phyloP scores from a whole-genome alignment of 352 stramenopile genomes.

The Globisporangium apiculatum region DNA sequence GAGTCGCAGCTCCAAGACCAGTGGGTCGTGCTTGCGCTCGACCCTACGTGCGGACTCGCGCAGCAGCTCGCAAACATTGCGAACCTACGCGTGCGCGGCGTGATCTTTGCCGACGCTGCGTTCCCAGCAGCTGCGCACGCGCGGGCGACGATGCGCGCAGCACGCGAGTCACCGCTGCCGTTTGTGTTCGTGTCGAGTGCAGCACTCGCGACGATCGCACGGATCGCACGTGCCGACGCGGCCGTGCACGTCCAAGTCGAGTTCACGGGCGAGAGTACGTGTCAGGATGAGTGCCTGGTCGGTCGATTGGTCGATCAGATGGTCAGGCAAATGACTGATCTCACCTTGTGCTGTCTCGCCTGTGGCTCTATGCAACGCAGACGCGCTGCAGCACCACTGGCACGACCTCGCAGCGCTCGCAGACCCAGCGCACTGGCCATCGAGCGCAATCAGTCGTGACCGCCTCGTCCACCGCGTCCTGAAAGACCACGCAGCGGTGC shows the following conservation, averaged over 20 bases:
- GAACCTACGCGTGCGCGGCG: slow-evolving; percentile 20
- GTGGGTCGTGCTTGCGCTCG: slow-evolving; percentile 25
- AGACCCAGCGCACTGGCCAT: slow-evolving; percentile 48
- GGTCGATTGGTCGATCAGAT: neutral
- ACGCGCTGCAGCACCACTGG: slow-evolving; percentile 56
- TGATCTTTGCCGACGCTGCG: slow-evolving; percentile 35
- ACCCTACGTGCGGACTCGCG: slow-evolving; percentile 28
- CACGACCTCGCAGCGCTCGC: slow-evolving; percentile 42
- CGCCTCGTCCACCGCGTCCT: slow-evolving; percentile 64
- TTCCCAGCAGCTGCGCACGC: slow-evolving; percentile 14
- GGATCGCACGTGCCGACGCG: slow-evolving; percentile 3
- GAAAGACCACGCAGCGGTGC: slow-evolving; percentile 45
- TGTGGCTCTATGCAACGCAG: slow-evolving; percentile 15
- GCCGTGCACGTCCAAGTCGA: slow-evolving; percentile 42
- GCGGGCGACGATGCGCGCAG: slow-evolving; percentile 9
- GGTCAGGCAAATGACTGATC: too few species aligned
- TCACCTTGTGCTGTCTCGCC: neutral
- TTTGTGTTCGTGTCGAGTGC: slow-evolving; percentile 35
- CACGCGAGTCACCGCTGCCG: slow-evolving; percentile 19
- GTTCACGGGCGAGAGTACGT: slow-evolving; percentile 60
- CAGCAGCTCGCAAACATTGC: slow-evolving; percentile 41
- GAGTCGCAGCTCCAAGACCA: slow-evolving; percentile 11
- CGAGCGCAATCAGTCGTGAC: slow-evolving; percentile 29
- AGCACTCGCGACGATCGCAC: slow-evolving; percentile 1
- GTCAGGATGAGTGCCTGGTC: neutral